A percentile compares a stretch with the other conserved stretches of the same genome.
Evolutionary conservation across 2,329 filamentous ascomycete species (phyloP).

Genomic region (Fusarium stilboides): DNA sequence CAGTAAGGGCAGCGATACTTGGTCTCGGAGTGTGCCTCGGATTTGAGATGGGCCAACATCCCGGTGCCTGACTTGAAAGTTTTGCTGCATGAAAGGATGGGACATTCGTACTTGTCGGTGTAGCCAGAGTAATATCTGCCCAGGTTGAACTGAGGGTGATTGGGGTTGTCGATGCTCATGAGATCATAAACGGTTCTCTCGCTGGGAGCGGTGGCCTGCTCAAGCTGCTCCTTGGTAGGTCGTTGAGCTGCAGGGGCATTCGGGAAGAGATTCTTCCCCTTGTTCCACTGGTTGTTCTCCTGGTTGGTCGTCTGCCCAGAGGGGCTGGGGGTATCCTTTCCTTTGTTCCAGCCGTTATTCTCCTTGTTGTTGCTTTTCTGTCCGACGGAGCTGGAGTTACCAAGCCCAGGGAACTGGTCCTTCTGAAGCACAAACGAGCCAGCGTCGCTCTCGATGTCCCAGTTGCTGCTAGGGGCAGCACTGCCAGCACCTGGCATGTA

Average conservation of each 20-base stretch:
- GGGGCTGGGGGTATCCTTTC: slow-evolving; percentile 4
- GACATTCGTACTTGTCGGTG: slow-evolving; percentile 67
- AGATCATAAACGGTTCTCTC: slow-evolving; percentile 23
- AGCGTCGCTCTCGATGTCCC: background rate
- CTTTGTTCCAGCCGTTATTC: slow-evolving; percentile 30
- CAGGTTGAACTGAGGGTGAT: slow-evolving; percentile 63
- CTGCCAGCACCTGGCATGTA: slow-evolving; percentile 44
- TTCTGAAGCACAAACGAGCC: slow-evolving; percentile 22
- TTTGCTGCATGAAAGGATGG: slow-evolving; percentile 66
- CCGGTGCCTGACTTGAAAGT: slow-evolving; percentile 54
- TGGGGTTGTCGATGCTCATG: slow-evolving; percentile 60
- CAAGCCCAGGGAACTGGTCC: slow-evolving; percentile 39
- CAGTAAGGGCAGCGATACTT: slow-evolving; percentile 63
- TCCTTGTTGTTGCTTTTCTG: slow-evolving; percentile 23
- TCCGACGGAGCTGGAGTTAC: slow-evolving; percentile 4
- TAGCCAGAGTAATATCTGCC: slow-evolving; percentile 62
- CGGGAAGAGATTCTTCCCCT: slow-evolving; percentile 44
- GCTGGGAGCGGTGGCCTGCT: slow-evolving; percentile 29
- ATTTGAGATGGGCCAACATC: slow-evolving; percentile 62
- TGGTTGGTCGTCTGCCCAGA: background rate
- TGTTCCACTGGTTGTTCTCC: slow-evolving; percentile 37
- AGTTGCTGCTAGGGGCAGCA: background rate
- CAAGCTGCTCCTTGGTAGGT: slow-evolving; percentile 41
- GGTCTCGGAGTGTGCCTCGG: slow-evolving; percentile 57
- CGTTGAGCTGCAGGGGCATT: slow-evolving; percentile 40